Conservation (phyloP, 2,329 filamentous ascomycete species). For the Alternaria triticimaculans region DNA sequence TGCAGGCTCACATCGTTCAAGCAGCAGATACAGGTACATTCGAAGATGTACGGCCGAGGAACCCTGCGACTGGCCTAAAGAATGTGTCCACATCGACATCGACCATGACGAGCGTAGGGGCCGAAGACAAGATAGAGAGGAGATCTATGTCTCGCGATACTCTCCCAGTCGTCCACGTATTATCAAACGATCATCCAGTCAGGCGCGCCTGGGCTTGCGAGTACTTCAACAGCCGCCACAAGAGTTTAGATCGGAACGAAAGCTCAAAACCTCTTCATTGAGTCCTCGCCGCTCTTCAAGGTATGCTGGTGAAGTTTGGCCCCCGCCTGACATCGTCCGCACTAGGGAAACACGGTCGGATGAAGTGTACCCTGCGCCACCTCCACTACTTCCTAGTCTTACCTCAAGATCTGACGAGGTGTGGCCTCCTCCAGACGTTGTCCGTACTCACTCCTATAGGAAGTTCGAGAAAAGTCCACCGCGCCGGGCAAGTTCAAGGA, state of each 20-base stretch:
- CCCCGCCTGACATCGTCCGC: constrained; percentile 25
- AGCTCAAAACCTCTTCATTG: constrained; percentile 24
- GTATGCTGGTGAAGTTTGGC: constrained; percentile 24
- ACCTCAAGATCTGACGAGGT: constrained; percentile 21
- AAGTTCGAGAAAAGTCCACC: constrained; percentile 12
- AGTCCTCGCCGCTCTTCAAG: constrained; percentile 29
- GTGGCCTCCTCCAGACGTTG: constrained; percentile 33
- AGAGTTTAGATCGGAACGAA: constrained; percentile 11
- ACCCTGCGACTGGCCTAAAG: constrained; percentile 37
- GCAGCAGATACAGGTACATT: constrained; percentile 27
- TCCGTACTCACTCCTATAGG: constrained; percentile 31
- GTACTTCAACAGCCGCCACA: constrained; percentile 28
- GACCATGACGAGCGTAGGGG: constrained; percentile 30
- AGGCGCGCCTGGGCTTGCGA: constrained; percentile 32
- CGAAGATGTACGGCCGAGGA: constrained; percentile 29
- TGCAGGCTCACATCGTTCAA: constrained; percentile 16
- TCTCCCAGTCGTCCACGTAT: constrained; percentile 27
- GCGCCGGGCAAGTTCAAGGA: constrained; percentile 21
- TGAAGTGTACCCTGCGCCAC: not conserved
- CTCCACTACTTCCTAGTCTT: constrained; percentile 4
- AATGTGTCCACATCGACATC: constrained; percentile 24
- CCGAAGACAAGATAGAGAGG: constrained; percentile 29
- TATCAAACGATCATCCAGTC: constrained; percentile 25
- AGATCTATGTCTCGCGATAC: constrained; percentile 20
- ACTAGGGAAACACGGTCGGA: constrained; percentile 3